phyloP scores from a whole-genome alignment of 139 green algal genomes.

The Picochlorum sp. region DNA sequence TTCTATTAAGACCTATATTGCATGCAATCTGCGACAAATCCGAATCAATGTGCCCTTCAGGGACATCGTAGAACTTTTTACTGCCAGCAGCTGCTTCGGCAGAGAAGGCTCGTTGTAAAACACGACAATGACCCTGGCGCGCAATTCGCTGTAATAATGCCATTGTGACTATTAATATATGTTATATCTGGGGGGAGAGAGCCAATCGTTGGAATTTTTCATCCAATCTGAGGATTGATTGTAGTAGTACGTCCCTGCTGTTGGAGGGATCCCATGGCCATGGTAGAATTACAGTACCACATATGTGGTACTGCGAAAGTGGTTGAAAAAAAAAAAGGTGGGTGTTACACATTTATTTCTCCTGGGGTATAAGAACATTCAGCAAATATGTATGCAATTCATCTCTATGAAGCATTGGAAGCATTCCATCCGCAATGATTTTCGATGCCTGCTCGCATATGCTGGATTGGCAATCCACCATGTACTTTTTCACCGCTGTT shows the following conservation, averaged over 20 bases:
- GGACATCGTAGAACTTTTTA: slow-evolving; percentile 25
- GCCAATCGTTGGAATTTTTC: too few relatives aligned
- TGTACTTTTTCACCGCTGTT: neutral
- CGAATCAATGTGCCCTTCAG: slow-evolving; percentile 34
- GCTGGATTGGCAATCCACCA: neutral
- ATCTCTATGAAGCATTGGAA: neutral
- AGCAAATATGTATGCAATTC: slow-evolving; percentile 5
- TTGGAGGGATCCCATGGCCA: too few relatives aligned
- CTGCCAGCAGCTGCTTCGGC: neutral
- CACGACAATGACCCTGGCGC: neutral
- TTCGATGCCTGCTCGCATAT: slow-evolving; percentile 5
- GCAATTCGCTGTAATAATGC: neutral
- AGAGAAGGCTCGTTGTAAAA: neutral
- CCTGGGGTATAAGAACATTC: slow-evolving; percentile 5
- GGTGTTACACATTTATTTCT: too few relatives aligned
- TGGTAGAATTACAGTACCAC: too few relatives aligned
- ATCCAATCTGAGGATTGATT: too few relatives aligned
- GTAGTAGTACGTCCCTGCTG: too few relatives aligned
- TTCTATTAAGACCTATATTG: slow-evolving; percentile 38
- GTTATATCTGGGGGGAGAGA: too few relatives aligned
- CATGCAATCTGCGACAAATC: slow-evolving; percentile 32
- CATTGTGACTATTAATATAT: neutral
- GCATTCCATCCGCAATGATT: slow-evolving; percentile 11
- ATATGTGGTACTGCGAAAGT: too few relatives aligned
- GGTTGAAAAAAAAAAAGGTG: neutral